Evolutionary conservation across 2,329 filamentous ascomycete genomes (phyloP).

Genomic region (Cytospora chrysosperma): DNA sequence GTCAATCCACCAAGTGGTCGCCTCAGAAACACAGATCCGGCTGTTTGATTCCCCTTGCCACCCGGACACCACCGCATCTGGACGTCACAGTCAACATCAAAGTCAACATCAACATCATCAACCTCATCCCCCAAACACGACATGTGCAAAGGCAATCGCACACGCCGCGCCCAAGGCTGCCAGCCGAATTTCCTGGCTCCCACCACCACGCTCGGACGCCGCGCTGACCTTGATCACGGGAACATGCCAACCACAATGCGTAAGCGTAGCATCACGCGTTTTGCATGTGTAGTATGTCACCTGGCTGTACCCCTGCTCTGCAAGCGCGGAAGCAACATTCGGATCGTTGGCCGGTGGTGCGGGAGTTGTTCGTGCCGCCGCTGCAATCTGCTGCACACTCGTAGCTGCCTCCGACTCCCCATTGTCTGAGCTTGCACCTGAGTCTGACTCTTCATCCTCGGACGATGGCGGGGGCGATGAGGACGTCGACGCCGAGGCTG

Average conservation of each 20-base stretch:
- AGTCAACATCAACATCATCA: not conserved
- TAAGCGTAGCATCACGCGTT: conserved; percentile 30
- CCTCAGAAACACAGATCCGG: not conserved
- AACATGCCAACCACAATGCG: conserved; percentile 41
- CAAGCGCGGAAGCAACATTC: conserved; percentile 27
- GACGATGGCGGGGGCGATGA: not conserved
- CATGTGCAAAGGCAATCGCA: not conserved
- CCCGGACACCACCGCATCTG: not conserved
- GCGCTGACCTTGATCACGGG: conserved; percentile 33
- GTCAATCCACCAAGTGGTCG: too few relatives aligned
- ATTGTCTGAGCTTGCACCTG: not conserved
- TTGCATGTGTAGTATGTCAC: conserved; percentile 42
- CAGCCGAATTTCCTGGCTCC: not conserved
- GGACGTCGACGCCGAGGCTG: not conserved
- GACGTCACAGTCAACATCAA: too few relatives aligned
- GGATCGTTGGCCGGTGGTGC: conserved; percentile 26
- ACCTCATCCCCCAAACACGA: not conserved
- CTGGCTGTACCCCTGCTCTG: conserved; percentile 33
- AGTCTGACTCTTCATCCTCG: not conserved
- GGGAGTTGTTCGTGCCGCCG: conserved; percentile 22
- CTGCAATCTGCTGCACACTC: not conserved
- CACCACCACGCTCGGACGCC: not conserved
- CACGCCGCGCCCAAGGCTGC: not conserved
- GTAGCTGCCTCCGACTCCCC: not conserved
- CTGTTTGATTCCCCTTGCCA: too few relatives aligned